A percentile compares a stretch with the other conserved stretches of the same genome.
Conservation (phyloP, 345 rosid species). For the Excoecaria cochinchinensis region DNA sequence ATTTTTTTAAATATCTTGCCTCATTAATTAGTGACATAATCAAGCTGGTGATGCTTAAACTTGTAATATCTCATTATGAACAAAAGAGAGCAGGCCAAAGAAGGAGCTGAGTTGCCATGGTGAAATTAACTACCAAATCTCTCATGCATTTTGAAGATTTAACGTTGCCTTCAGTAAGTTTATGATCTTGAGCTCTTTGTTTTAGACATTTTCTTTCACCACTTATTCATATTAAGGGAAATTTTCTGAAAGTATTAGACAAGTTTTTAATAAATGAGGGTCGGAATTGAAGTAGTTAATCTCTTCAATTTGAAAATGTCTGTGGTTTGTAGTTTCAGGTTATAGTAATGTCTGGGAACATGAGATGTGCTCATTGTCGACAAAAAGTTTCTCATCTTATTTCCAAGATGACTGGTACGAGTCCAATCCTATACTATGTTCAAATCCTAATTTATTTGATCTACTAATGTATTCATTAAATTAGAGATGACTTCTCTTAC, state of each 20-base stretch:
- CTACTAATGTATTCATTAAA: too few species aligned
- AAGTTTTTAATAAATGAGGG: too few species aligned
- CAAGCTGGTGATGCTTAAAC: not conserved
- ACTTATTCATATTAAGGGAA: not conserved
- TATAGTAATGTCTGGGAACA: constrained; percentile 48
- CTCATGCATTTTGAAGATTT: constrained; percentile 43
- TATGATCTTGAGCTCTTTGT: not conserved
- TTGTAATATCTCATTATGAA: not conserved
- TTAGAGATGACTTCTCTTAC: too few species aligned
- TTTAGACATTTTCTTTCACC: not conserved
- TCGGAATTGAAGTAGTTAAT: too few species aligned
- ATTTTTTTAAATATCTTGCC: not conserved
- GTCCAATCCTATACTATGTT: not conserved
- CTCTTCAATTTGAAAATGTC: not conserved
- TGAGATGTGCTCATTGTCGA: constrained; percentile 44
- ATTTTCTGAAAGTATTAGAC: not conserved
- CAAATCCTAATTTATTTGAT: too few species aligned
- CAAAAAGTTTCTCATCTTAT: constrained; percentile 30
- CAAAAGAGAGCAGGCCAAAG: not conserved
- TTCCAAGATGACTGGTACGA: constrained; percentile 50
- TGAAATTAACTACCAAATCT: constrained; percentile 18
- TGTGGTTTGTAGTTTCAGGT: constrained; percentile 43
- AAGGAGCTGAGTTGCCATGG: constrained; percentile 18
- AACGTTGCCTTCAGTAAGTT: constrained; percentile 39
- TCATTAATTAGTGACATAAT: not conserved